A percentile compares a stretch with the other conserved stretches of the same genome.
phyloP scores from a whole-genome alignment of 164 flowering plant species.

The Aristolochia contorta region DNA sequence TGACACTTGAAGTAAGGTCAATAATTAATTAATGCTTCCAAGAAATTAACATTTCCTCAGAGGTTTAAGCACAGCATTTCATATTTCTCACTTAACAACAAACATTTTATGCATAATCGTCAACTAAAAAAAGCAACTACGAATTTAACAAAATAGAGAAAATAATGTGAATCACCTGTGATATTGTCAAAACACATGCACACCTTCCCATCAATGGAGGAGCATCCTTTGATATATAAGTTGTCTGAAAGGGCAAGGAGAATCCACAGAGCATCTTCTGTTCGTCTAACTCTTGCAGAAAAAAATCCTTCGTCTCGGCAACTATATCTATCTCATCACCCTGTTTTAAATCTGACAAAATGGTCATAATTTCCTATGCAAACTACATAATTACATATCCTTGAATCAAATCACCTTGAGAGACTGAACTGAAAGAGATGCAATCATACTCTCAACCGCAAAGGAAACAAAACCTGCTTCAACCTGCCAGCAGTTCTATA shows the following conservation, averaged over 20 bases:
- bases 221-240: slow-evolving; percentile 13
- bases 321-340: background rate
- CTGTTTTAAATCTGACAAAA: background rate
- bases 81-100: too few species aligned
- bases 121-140: too few species aligned
- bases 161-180: slow-evolving; percentile 10
- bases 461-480: slow-evolving; percentile 18
- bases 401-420: slow-evolving; percentile 2
- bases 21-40: too few species aligned
- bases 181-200: slow-evolving; percentile 13
- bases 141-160: too few species aligned
- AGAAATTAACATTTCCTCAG: too few species aligned
- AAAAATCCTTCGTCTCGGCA: background rate
- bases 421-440: slow-evolving; percentile 5
- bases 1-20: too few species aligned
- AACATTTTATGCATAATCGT: too few species aligned
- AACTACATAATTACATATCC: slow-evolving; percentile 7
- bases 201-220: slow-evolving; percentile 14
- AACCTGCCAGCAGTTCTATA: slow-evolving; percentile 8
- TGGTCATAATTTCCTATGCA: background rate
- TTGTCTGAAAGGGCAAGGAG: slow-evolving; percentile 9
- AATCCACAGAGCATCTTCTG: slow-evolving; percentile 19
- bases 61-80: too few species aligned
- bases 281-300: slow-evolving; percentile 11
- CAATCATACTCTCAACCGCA: slow-evolving; percentile 15